A percentile compares a stretch with the other conserved stretches of the same genome.
Conservation (phyloP, 169 alveolate genomes). For the Babesia caballi region DNA sequence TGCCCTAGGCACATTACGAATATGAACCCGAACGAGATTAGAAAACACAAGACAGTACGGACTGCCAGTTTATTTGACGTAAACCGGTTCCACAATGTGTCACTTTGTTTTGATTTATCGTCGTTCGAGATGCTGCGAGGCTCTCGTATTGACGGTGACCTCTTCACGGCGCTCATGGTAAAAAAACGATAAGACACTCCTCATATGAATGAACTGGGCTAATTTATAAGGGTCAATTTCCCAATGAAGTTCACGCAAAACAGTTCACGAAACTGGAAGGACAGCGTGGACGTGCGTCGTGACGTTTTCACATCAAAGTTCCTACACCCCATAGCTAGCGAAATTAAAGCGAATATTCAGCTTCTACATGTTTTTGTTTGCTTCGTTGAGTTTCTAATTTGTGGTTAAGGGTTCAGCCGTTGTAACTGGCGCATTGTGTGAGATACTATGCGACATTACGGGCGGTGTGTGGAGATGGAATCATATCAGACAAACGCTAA, state of each 20-base stretch:
- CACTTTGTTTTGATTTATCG: not conserved
- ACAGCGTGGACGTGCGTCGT: too few relatives aligned
- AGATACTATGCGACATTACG: too few relatives aligned
- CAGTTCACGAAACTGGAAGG: not conserved
- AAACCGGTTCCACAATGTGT: not conserved
- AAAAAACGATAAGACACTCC: not conserved
- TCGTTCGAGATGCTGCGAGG: constrained; percentile 8
- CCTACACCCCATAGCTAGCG: too few relatives aligned
- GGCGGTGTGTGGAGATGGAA: too few relatives aligned
- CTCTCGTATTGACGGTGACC: constrained; percentile 2
- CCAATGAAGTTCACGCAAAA: not conserved
- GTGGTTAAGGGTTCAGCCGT: too few relatives aligned
- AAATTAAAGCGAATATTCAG: too few relatives aligned
- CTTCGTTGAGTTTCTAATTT: too few relatives aligned
- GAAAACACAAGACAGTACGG: constrained; percentile 10
- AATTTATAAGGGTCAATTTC: too few relatives aligned
- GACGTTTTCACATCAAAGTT: too few relatives aligned
- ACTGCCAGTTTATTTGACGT: not conserved
- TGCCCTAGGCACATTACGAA: constrained; percentile 47
- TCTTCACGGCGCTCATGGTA: not conserved
- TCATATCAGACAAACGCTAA: too few relatives aligned
- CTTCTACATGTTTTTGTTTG: too few relatives aligned
- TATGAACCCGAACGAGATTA: constrained; percentile 1
- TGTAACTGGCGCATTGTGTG: too few relatives aligned
- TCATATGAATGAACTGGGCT: constrained; percentile 5